Conservation (phyloP, 352 stramenopile species). For the Pythium pectinolyticum region DNA sequence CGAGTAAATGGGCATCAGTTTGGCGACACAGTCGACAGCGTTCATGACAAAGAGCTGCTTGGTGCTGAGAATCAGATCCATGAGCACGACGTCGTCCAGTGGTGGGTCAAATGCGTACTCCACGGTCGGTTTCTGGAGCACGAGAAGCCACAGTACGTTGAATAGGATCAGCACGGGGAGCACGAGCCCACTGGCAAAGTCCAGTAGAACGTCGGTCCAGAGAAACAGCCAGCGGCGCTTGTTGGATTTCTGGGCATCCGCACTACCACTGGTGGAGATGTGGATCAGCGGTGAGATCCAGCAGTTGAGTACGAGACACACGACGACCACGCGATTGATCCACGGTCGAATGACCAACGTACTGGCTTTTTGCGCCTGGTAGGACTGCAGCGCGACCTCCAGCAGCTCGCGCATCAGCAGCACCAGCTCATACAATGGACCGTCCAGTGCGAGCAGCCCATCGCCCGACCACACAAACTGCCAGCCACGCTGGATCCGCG, state of each 20-base stretch:
- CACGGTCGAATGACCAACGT: slow-evolving; percentile 7
- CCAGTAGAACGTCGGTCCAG: slow-evolving; percentile 10
- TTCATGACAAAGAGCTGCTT: slow-evolving; percentile 20
- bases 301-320: slow-evolving; percentile 17
- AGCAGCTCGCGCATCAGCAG: slow-evolving; percentile 5
- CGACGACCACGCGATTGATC: slow-evolving; percentile 19
- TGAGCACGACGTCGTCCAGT: slow-evolving; percentile 18
- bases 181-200: background rate
- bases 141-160: background rate
- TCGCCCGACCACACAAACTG: background rate
- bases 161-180: slow-evolving; percentile 8
- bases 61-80: slow-evolving; percentile 9
- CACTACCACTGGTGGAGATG: background rate
- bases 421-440: slow-evolving; percentile 9
- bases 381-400: slow-evolving; percentile 18
- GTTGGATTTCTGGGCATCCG: background rate
- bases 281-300: slow-evolving; percentile 14
- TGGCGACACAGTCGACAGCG: slow-evolving; percentile 13
- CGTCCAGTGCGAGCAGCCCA: background rate
- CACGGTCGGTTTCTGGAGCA: background rate
- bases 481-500: background rate
- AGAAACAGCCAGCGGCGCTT: slow-evolving; percentile 9
- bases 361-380: slow-evolving; percentile 20
- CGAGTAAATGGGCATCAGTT: slow-evolving; percentile 19
- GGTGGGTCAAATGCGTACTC: slow-evolving; percentile 11